These are phyloP conservation scores for Sphagnum fallax DNA, from an alignment of 228 moss, liverwort and hornwort genomes.

Conservation along the genomic window DNA sequence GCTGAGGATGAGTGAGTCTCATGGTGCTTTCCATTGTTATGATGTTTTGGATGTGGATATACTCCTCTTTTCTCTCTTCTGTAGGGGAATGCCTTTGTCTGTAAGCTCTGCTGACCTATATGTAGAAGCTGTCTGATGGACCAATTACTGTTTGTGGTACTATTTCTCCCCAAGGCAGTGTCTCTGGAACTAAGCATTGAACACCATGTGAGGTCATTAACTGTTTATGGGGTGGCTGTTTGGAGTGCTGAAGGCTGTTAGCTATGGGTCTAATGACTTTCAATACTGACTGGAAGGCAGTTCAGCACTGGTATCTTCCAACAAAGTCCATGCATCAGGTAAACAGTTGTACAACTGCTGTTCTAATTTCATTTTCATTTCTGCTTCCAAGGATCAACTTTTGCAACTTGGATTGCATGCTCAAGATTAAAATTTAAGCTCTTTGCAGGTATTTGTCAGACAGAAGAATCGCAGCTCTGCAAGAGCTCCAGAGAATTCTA, in stretches of 20 bases:
- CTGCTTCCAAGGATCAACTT: too few species aligned
- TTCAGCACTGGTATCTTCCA: conserved; percentile 80
- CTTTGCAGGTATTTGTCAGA: conserved; percentile 82
- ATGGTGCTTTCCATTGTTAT: neutral
- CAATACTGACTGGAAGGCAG: conserved; percentile 87
- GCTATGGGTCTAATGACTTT: conserved; percentile 93
- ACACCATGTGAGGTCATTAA: too few species aligned
- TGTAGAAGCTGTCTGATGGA: too few species aligned
- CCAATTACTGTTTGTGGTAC: too few species aligned
- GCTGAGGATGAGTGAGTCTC: conserved; percentile 91
- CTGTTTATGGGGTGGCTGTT: neutral
- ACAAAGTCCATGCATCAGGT: conserved; percentile 95
- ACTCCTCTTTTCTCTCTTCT: too few species aligned
- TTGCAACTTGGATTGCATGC: too few species aligned
- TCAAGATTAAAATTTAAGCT: neutral
- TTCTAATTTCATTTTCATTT: too few species aligned
- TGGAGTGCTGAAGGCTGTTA: conserved; percentile 45
- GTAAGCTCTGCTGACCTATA: too few species aligned
- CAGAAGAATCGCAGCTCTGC: conserved; percentile 94
- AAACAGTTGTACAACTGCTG: neutral
- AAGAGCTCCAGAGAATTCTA: conserved; percentile 79
- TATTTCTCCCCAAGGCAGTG: too few species aligned
- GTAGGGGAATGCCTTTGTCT: too few species aligned
- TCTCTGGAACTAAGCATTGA: too few species aligned
- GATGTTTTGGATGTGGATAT: too few species aligned